These are phyloP conservation scores for Aspergillus affinis DNA, from an alignment of 495 filamentous ascomycete genomes.

Conservation along the genomic window DNA sequence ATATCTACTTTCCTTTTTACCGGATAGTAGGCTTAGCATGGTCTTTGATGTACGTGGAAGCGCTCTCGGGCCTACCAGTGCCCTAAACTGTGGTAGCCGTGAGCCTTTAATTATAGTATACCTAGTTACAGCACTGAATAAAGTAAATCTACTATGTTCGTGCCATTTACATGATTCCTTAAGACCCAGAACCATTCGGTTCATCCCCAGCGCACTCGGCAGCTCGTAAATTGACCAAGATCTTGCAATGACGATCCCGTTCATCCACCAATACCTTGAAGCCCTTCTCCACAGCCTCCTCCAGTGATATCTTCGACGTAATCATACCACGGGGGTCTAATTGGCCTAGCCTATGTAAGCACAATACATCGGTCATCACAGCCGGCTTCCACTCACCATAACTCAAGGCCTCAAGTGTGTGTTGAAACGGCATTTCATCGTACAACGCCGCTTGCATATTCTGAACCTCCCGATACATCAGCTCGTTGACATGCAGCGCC, in stretches of 20 bases:
- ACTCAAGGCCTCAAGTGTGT: slow-evolving; percentile 54
- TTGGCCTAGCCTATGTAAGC: slow-evolving; percentile 20
- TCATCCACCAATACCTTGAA: slow-evolving; percentile 54
- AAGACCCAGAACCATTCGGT: too few relatives aligned
- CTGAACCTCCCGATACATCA: slow-evolving; percentile 29
- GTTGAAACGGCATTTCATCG: slow-evolving; percentile 52
- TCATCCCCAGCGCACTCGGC: too few relatives aligned
- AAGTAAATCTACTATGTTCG: too few relatives aligned
- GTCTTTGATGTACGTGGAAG: too few relatives aligned
- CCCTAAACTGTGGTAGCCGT: too few relatives aligned
- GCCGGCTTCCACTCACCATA: slow-evolving; percentile 33
- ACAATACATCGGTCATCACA: slow-evolving; percentile 21
- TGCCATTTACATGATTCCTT: too few relatives aligned
- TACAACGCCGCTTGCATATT: slow-evolving; percentile 34
- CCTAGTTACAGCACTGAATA: too few relatives aligned
- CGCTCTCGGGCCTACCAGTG: too few relatives aligned
- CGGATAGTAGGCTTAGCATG: too few relatives aligned
- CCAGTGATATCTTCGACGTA: slow-evolving; percentile 51
- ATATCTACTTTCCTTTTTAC: too few relatives aligned
- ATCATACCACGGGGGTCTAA: slow-evolving; percentile 50
- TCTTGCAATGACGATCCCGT: slow-evolving; percentile 55
- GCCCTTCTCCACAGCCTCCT: slow-evolving; percentile 53
- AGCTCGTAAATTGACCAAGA: slow-evolving; percentile 33
- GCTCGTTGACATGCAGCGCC: slow-evolving; percentile 21
- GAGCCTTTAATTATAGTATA: too few relatives aligned